Conservation (phyloP, 768 basidiomycete species). For the Lentinula edodes region DNA sequence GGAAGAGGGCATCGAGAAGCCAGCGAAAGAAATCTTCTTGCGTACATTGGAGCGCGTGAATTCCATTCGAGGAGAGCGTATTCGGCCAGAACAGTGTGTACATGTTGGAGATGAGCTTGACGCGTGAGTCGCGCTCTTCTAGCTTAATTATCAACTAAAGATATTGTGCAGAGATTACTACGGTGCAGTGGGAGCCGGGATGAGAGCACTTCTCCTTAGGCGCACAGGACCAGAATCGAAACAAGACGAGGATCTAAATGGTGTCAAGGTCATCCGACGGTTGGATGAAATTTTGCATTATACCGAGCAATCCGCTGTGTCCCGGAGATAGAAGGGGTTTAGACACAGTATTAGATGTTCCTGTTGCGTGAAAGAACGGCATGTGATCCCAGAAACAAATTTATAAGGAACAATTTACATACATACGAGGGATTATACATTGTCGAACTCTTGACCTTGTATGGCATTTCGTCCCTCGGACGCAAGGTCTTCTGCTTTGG, state of each 20-base stretch:
- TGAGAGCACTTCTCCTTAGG: constrained; percentile 53
- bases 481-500: constrained; percentile 66
- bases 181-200: constrained; percentile 51
- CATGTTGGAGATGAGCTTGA: constrained; percentile 76
- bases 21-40: constrained; percentile 51
- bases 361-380: constrained; percentile 13
- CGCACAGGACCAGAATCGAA: constrained; percentile 40
- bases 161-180: constrained; percentile 50
- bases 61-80: constrained; percentile 12
- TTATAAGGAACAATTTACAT: constrained; percentile 3
- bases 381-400: neutral
- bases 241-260: constrained; percentile 33
- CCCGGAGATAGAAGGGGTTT: constrained; percentile 12
- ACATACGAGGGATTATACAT: neutral
- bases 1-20: constrained; percentile 66
- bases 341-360: neutral
- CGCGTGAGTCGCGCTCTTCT: constrained; percentile 36
- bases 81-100: constrained; percentile 40
- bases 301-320: constrained; percentile 11
- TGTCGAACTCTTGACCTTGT: constrained; percentile 16
- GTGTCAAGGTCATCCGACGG: constrained; percentile 30
- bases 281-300: constrained; percentile 10
- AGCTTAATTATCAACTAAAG: neutral
- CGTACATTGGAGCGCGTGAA: constrained; percentile 34
- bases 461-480: constrained; percentile 40